These are phyloP conservation scores for Vitis amurensis DNA, from an alignment of 164 flowering plant genomes.

Conservation along the genomic window DNA sequence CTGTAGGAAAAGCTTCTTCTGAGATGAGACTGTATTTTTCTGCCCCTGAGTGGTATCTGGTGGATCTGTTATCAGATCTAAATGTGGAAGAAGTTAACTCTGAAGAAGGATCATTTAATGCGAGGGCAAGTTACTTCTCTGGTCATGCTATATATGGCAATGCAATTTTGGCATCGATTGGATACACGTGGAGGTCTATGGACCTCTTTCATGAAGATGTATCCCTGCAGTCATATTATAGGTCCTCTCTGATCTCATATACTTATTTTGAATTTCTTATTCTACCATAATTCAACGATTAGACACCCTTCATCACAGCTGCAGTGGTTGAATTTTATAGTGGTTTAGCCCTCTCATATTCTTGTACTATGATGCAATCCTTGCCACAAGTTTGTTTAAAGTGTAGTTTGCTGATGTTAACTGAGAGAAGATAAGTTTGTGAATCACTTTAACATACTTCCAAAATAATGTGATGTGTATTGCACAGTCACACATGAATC, in stretches of 20 bases:
- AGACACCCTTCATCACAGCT: no score
- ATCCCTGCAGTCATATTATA: slow-evolving; percentile 63
- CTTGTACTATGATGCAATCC: no score
- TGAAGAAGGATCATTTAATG: slow-evolving; percentile 43
- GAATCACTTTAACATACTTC: no score
- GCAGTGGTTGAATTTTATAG: no score
- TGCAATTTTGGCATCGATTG: slow-evolving; percentile 77
- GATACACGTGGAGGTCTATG: slow-evolving; percentile 70
- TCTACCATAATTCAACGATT: no score
- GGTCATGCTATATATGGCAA: slow-evolving; percentile 75
- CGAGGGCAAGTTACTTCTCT: slow-evolving; percentile 72
- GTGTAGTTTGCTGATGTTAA: no score
- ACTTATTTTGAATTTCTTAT: not conserved
- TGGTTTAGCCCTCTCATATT: no score
- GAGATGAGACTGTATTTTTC: slow-evolving; percentile 79
- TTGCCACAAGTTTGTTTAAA: no score
- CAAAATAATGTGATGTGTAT: no score
- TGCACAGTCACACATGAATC: no score
- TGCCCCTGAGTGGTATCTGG: slow-evolving; percentile 31
- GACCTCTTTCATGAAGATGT: slow-evolving; percentile 71
- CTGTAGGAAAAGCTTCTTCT: slow-evolving; percentile 80
- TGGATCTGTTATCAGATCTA: slow-evolving; percentile 30
- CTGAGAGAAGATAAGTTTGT: no score
- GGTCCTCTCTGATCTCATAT: slow-evolving; percentile 39
- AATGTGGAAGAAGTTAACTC: slow-evolving; percentile 20